These are phyloP conservation scores for Cylindricascospora bacillispora DNA, from an alignment of 1,139 yeast genomes.

Conservation along the genomic window DNA sequence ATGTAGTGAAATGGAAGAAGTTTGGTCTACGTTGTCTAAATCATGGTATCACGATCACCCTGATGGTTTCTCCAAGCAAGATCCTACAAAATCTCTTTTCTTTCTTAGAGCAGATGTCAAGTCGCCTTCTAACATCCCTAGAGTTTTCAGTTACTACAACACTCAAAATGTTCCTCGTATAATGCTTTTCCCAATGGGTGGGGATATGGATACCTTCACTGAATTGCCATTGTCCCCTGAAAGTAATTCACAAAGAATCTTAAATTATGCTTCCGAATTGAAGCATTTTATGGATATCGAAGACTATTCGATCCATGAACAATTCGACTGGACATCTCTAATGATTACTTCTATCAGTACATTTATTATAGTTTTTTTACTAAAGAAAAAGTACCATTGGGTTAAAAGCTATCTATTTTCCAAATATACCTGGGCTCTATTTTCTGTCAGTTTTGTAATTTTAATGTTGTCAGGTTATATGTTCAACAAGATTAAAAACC, in stretches of 20 bases:
- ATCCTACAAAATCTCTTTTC: conserved; percentile 36
- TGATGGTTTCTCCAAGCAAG: conserved; percentile 26
- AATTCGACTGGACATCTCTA: conserved; percentile 42
- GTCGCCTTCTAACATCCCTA: conserved; percentile 33
- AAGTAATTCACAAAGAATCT: conserved; percentile 15
- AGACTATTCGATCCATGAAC: conserved; percentile 38
- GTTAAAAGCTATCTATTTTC: conserved; percentile 27
- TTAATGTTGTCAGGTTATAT: conserved; percentile 82
- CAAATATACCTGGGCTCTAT: conserved; percentile 54
- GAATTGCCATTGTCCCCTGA: conserved; percentile 12
- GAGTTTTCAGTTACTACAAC: conserved; percentile 41
- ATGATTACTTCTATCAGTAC: conserved; percentile 32
- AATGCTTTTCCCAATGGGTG: conserved; percentile 51
- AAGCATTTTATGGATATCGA: conserved; percentile 30
- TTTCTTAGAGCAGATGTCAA: conserved; percentile 67
- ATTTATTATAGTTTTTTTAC: conserved; percentile 19
- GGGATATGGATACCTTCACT: conserved; percentile 18
- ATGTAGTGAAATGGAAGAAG: conserved; percentile 63
- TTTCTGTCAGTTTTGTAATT: conserved; percentile 45
- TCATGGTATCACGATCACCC: conserved; percentile 46
- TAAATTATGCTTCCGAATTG: conserved; percentile 5
- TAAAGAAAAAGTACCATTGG: conserved; percentile 23
- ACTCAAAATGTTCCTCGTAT: conserved; percentile 73
- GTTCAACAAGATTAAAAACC: conserved; percentile 77
- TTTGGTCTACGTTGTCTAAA: conserved; percentile 43